Percentiles rank a stretch among this genome's conserved stretches.
phyloP scores from a whole-genome alignment of 129 eudicot genomes.

The Centaurea solstitialis region DNA sequence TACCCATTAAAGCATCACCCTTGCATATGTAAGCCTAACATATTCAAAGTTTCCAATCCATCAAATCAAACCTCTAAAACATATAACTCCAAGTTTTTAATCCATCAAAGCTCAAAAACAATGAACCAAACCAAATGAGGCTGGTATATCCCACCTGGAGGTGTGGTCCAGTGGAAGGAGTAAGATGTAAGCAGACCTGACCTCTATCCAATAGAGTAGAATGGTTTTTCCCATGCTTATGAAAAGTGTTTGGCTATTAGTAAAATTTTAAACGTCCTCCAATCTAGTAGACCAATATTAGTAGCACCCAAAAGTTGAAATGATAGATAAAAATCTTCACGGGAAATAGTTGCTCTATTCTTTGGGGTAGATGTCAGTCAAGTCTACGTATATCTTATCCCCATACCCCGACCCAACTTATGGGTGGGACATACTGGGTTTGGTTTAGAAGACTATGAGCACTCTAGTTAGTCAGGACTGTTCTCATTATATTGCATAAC shows the following conservation, averaged over 20 bases:
- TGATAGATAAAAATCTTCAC: no score
- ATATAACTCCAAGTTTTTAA: background rate
- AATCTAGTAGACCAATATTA: no score
- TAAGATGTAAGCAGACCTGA: no score
- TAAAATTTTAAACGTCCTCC: no score
- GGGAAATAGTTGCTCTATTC: no score
- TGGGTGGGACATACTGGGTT: no score
- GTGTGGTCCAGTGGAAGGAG: background rate
- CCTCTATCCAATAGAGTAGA: background rate
- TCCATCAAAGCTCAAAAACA: background rate
- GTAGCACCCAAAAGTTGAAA: no score
- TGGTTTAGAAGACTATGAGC: no score
- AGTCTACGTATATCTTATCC: no score
- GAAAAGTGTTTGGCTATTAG: background rate
- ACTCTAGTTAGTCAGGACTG: background rate
- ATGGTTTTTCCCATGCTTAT: background rate
- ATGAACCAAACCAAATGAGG: background rate
- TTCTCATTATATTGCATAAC: no score
- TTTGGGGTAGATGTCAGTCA: no score
- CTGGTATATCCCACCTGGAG: background rate
- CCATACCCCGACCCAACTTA: no score
- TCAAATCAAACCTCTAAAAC: background rate
- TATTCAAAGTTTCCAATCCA: background rate
- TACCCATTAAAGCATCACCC: conserved; percentile 85
- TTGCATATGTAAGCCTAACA: conserved; percentile 73